Conservation (phyloP, 345 rosid genomes). For the Capsella bursapastoris region DNA sequence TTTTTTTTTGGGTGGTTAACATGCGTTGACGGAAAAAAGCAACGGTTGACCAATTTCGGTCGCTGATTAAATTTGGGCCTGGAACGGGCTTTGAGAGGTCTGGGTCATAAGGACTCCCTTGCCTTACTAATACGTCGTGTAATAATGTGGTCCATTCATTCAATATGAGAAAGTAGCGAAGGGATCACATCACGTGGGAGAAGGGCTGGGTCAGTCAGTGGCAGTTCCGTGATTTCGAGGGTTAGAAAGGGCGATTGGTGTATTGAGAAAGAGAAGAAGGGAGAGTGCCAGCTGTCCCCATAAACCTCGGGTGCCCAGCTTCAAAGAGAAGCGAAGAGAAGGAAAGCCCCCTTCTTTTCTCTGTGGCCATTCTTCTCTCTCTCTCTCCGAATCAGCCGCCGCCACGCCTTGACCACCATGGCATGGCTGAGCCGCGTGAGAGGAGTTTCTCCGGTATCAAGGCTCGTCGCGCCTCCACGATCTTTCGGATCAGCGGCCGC, state of each 20-base stretch:
- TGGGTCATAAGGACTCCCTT: not conserved
- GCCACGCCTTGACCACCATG: slow-evolving; percentile 62
- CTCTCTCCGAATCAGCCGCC: slow-evolving; percentile 29
- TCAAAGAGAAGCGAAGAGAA: not conserved
- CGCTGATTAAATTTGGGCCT: slow-evolving; percentile 30
- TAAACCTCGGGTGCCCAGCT: too few relatives aligned
- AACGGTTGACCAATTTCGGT: not conserved
- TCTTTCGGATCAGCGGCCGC: slow-evolving; percentile 75
- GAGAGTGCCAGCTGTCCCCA: slow-evolving; percentile 28
- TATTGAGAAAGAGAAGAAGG: not conserved
- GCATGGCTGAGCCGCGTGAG: slow-evolving; percentile 59
- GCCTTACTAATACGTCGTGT: not conserved
- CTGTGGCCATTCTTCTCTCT: not conserved
- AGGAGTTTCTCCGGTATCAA: slow-evolving; percentile 36
- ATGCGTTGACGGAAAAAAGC: slow-evolving; percentile 3
- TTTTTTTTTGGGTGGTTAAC: slow-evolving; percentile 5
- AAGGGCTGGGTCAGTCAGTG: slow-evolving; percentile 3
- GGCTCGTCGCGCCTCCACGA: slow-evolving; percentile 42
- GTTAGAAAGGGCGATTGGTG: not conserved
- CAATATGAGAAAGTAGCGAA: too few relatives aligned
- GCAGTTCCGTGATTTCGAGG: slow-evolving; percentile 39
- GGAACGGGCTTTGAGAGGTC: not conserved
- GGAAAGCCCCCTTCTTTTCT: slow-evolving; percentile 8
- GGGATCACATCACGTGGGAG: not conserved
- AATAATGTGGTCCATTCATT: not conserved